Base-by-base conservation (phyloP, 2,329 filamentous ascomycete species). In the Albophoma yamanashiensis region DNA sequence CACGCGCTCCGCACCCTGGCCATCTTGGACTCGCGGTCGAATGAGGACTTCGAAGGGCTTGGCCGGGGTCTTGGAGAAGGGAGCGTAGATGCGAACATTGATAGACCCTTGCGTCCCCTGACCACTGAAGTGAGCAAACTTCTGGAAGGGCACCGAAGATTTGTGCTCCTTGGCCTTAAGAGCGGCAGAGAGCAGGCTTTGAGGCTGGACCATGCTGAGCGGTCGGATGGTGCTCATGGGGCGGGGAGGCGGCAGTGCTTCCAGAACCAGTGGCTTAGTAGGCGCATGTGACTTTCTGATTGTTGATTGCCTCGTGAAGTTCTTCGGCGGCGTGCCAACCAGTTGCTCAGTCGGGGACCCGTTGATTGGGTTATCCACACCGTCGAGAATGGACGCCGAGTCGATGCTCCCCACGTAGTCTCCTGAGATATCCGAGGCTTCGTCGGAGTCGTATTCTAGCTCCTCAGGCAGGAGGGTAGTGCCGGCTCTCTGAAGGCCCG, bases 101-200 rank as follows among this genome's bases (percentile, higher is more conserved):
- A 94, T 79, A 3, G 90, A 89, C 57, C 87, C 89, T 8, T 88
- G 82, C 62, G 92, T 90, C 22, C 88, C 90, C 69, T 92, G 87
- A 0, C 89, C 91, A 60, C 87, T 91, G 43, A 91, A 80, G 20
- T 87, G 83, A 1, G 89, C 89, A 72, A 91, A 94, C 31, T 83
- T 82, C 67, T 92, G 89, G 64, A 93, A 87, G 0, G 89, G 89
- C 67, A 89, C 85, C 7, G 82, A 82, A 1, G 86, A 81, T 65
- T 88, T 85, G 22, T 85, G 82, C 65, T 87, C 82, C 70, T 88
- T 90, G 38, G 86, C 87, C 66, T 88, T 89, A 31, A 93, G 78
- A 6, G 87, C 86, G 58, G 87, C 86, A 0, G 89, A 89, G 27
- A 92, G 75, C 57, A 90, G 74, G 72, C 89, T 91, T 63, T 85